Evolutionary conservation across 176 grass and related monocot species (phyloP), one percentile per base, ranked within the genome.

Genomic region (Carex kokanica): DNA sequence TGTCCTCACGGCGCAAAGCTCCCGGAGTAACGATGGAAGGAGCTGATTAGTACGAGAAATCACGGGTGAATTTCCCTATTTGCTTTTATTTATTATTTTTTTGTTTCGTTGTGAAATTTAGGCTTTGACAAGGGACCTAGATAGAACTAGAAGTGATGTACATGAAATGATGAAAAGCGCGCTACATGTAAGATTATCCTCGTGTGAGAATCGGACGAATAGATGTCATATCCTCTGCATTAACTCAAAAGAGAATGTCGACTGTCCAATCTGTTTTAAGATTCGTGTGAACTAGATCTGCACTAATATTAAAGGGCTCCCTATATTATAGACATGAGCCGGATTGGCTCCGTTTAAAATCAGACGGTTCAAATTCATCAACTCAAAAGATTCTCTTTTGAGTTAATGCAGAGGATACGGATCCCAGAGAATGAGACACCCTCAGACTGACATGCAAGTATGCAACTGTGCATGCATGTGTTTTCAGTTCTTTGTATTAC

Each of bases 1-100:
- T 55, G 47, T 77, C 3, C 5, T 5, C 47, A 77, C 72, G 47
- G 72, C 54, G 40, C 72, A 55, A 55, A 49, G 47, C 49, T 54
- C 49, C 55, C 6, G 47, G 6, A 55, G 51, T 31, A 31, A 77
- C 12, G 21, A 23, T 29, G 72, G 49, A 15, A 24, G 72, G 43
- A 16, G 45, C 21, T 27, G n/a, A 77, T 55, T 29, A 55, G 73
- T 77, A 55, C 47, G 73, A 77, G 73, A 77, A 55, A 55, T 77
- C 73, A 77, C 73, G 73, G 73, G 73, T 77, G 49, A 54, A 77
- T 77, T 55, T 77, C 49, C 49, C 47, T 23, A 32, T 77, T 77
- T 54, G 47, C 73, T 29, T 17, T 54, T 56, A 16, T 54, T 31
- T 55, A 55, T 32, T 53, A 17, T n/a, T 21, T 0, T 17, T 77